Evolutionary conservation across 2,329 filamentous ascomycete species (phyloP), one percentile per base, ranked within the genome.

Genomic region (Orbilia javanica): DNA sequence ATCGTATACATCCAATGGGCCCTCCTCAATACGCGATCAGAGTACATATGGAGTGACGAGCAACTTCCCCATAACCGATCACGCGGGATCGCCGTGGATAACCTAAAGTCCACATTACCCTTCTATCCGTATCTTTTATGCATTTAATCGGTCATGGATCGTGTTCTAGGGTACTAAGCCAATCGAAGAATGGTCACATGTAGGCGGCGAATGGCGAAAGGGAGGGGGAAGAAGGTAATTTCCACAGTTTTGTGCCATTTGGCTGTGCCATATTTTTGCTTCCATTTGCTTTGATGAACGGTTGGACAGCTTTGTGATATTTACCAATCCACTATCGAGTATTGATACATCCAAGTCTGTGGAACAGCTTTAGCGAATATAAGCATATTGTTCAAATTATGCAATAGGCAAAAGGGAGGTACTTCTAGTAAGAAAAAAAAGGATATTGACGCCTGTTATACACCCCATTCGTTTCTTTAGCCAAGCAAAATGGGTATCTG

Each of bases 21-120:
- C 44, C 31, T 63, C n/a, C 63, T 52, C 67, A 78, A 72, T 78
- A 78, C 62, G 74, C 74, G 67, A 72, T 78, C 62, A 50, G 65
- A 62, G 53, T 50, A 22, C 60, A 27, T 52, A 18, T 44, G 50
- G 65, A 29, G 50, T 42, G 36, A 65, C 55, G 22, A 70, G 10
- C 29, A 25, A 29, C 29, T 60, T 77, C 39, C 66, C 72, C 42
- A 66, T 52, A 71, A 77, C 73, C 73, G 66, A 77, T 62, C 50
- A 77, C 60, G 71, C 73, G 73, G 73, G 60, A 77, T 70, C 55
- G 31, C 11, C 48, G 46, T 50, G 15, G 50, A 60, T 50, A 66
- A 57, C 60, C 50, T 60, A 60, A 66, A 73, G 42, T 20, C 50
- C 20, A 36, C 60, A 6, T 50, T 57, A 11, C 6, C 8, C 20